These are phyloP conservation scores for Zasmidium angulare DNA, from an alignment of 2,329 filamentous ascomycete species.

Conservation along the genomic window DNA sequence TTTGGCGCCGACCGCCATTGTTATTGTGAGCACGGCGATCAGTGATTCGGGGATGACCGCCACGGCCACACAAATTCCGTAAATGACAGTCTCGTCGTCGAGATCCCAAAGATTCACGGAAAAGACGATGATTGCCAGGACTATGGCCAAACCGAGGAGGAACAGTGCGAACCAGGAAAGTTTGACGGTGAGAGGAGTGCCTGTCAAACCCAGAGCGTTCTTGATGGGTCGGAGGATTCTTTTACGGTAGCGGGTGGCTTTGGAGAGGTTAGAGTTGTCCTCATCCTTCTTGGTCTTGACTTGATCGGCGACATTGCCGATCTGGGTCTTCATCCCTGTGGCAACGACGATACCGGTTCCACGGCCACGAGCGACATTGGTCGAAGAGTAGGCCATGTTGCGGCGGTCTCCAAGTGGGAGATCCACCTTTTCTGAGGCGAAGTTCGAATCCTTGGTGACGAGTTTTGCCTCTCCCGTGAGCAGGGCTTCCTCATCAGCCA, in stretches of 20 bases:
- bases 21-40: constrained; percentile 67
- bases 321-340: constrained; percentile 65
- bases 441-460: constrained; percentile 31
- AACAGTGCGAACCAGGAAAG: constrained; percentile 81
- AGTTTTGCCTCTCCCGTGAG: constrained; percentile 69
- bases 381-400: constrained; percentile 65
- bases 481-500: constrained; percentile 72
- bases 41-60: constrained; percentile 53
- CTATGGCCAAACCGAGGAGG: constrained; percentile 71
- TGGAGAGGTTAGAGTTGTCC: constrained; percentile 2
- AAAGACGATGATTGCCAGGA: constrained; percentile 68
- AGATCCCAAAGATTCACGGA: constrained; percentile 54
- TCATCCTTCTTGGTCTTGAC: constrained; percentile 31
- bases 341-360: constrained; percentile 58
- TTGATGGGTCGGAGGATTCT: constrained; percentile 57
- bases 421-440: constrained; percentile 35
- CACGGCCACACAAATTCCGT: constrained; percentile 49
- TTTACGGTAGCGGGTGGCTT: constrained; percentile 17
- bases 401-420: constrained; percentile 61
- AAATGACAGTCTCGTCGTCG: constrained; percentile 47
- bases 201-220: constrained; percentile 46
- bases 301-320: constrained; percentile 61
- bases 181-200: constrained; percentile 80
- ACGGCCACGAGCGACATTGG: constrained; percentile 63
- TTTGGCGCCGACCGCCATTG: constrained; percentile 63